Evolutionary conservation across 306 rosid genomes (phyloP).

Genomic region (Vachellia pachyceras): DNA sequence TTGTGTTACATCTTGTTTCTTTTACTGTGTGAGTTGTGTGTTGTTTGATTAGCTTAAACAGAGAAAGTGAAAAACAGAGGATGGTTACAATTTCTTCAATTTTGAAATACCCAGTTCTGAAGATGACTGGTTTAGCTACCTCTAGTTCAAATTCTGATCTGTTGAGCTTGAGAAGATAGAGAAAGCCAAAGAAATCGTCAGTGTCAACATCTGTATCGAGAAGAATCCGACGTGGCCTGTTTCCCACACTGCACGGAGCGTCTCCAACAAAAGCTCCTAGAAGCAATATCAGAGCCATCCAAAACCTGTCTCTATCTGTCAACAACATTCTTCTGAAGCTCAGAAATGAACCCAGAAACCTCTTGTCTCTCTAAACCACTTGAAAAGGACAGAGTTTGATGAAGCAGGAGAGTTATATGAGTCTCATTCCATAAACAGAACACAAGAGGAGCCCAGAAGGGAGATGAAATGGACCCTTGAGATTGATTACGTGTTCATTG

Average conservation of each 20-base stretch:
- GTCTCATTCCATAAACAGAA: background rate
- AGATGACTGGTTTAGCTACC: slow-evolving; percentile 42
- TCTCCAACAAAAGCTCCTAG: slow-evolving; percentile 44
- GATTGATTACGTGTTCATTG: no score
- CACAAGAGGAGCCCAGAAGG: no score
- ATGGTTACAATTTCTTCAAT: background rate
- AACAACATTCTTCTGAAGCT: slow-evolving; percentile 46
- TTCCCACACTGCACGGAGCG: slow-evolving; percentile 42
- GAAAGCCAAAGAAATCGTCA: slow-evolving; percentile 83
- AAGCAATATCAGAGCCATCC: slow-evolving; percentile 42
- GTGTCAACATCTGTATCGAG: slow-evolving; percentile 89
- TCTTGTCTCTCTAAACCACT: background rate
- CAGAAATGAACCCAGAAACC: slow-evolving; percentile 40
- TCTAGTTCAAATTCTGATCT: slow-evolving; percentile 83
- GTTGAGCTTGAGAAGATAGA: slow-evolving; percentile 90
- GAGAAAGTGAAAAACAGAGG: background rate
- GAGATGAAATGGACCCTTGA: no score
- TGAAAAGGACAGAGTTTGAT: background rate
- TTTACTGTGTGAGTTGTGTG: background rate
- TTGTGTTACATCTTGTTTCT: background rate
- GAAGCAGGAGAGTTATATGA: background rate
- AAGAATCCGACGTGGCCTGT: slow-evolving; percentile 74
- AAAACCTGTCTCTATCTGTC: slow-evolving; percentile 53
- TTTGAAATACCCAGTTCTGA: background rate
- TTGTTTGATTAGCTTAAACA: background rate